Evolutionary conservation across 1,139 yeast genomes (phyloP).

Genomic region (Sugiyamaella sp.): DNA sequence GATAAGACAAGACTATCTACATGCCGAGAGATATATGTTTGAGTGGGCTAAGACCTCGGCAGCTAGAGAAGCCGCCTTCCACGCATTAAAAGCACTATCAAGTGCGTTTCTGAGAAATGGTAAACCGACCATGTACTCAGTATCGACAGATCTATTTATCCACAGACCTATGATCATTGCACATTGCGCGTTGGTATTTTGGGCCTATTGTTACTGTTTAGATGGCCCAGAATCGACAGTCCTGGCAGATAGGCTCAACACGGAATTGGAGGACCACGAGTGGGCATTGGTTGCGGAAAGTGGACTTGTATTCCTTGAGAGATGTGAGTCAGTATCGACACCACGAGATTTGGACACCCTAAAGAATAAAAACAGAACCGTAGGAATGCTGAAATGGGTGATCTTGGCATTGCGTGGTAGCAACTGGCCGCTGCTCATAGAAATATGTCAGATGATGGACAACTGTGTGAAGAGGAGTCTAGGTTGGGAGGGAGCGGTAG

Average conservation of each 20-base stretch:
- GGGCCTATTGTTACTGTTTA: constrained; percentile 56
- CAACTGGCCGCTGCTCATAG: constrained; percentile 30
- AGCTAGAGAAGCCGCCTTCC: constrained; percentile 39
- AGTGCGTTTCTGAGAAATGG: constrained; percentile 19
- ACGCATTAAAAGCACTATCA: constrained; percentile 25
- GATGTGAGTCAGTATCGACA: constrained; percentile 16
- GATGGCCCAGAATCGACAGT: constrained; percentile 58
- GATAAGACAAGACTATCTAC: constrained; percentile 57
- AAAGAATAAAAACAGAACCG: constrained; percentile 24
- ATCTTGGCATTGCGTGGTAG: constrained; percentile 29
- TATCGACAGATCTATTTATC: constrained; percentile 53
- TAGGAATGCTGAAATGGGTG: constrained; percentile 30
- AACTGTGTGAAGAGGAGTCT: constrained; percentile 34
- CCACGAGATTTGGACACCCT: constrained; percentile 24
- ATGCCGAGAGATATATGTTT: constrained; percentile 41
- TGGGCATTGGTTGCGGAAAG: constrained; percentile 29
- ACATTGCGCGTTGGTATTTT: constrained; percentile 53
- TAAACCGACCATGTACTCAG: constrained; percentile 44
- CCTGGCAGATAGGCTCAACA: constrained; percentile 21
- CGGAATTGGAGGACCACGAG: constrained; percentile 22
- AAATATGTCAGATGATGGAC: constrained; percentile 30
- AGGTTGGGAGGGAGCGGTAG: constrained; percentile 30
- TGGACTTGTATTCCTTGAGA: constrained; percentile 24
- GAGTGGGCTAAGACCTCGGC: constrained; percentile 33
- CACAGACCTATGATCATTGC: constrained; percentile 59